A percentile compares a stretch with the other conserved stretches of the same genome.
These are phyloP conservation scores for Xylaria multiplex DNA, from an alignment of 2,329 filamentous ascomycete species.

Conservation along the genomic window DNA sequence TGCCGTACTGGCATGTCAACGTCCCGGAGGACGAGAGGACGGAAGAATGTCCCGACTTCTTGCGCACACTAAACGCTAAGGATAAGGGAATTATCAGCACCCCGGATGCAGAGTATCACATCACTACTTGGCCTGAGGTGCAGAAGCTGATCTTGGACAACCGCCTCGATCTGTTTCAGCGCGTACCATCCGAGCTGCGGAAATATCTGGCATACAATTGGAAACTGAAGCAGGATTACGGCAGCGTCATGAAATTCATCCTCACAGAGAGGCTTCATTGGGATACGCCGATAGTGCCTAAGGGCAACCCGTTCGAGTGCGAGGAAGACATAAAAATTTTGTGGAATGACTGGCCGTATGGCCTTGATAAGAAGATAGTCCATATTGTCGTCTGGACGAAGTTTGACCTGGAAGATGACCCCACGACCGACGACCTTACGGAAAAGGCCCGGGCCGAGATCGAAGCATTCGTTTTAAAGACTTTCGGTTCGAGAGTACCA, in stretches of 20 bases:
- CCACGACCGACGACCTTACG: slow-evolving; percentile 72
- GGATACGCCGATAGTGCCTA: slow-evolving; percentile 57
- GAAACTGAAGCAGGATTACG: slow-evolving; percentile 71
- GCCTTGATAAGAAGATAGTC: slow-evolving; percentile 78
- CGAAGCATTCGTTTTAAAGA: slow-evolving; percentile 73
- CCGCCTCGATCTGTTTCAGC: slow-evolving; percentile 78
- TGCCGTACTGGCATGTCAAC: slow-evolving; percentile 87
- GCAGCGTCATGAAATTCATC: slow-evolving; percentile 82
- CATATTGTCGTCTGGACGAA: slow-evolving; percentile 96
- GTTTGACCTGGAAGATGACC: slow-evolving; percentile 79
- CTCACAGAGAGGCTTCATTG: slow-evolving; percentile 76
- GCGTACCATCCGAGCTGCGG: slow-evolving; percentile 80
- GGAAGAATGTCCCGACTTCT: slow-evolving; percentile 75
- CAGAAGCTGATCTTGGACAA: slow-evolving; percentile 70
- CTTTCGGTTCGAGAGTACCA: slow-evolving; percentile 67
- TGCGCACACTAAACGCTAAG: slow-evolving; percentile 71
- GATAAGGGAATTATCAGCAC: slow-evolving; percentile 76
- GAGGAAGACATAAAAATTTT: slow-evolving; percentile 75
- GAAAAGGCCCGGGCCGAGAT: slow-evolving; percentile 70
- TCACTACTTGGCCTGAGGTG: slow-evolving; percentile 76
- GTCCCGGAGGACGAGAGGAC: slow-evolving; percentile 71
- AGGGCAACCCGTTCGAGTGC: slow-evolving; percentile 55
- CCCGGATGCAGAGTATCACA: slow-evolving; percentile 71
- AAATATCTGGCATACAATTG: slow-evolving; percentile 78
- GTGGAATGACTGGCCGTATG: slow-evolving; percentile 95